Evolutionary conservation across 805 yeast species (phyloP).

Genomic region (Starmera quercuum): DNA sequence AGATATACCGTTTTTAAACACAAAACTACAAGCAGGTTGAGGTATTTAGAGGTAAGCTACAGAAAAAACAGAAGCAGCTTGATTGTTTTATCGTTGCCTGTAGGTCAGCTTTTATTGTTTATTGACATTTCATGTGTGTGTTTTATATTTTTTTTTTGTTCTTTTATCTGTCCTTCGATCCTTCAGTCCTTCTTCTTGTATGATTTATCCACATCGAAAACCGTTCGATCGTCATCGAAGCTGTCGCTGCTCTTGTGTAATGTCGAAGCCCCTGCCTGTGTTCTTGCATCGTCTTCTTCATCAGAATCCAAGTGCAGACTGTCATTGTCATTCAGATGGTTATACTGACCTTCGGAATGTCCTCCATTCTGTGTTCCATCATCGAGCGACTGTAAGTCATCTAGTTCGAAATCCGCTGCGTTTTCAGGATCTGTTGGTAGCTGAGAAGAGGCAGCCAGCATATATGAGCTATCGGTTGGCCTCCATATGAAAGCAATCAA

Average conservation of each 20-base stretch:
- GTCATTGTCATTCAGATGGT: slow-evolving; percentile 18
- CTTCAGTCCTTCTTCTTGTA: too few species aligned
- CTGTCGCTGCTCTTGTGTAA: not conserved
- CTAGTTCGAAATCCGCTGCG: slow-evolving; percentile 60
- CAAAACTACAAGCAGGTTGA: too few species aligned
- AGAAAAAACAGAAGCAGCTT: too few species aligned
- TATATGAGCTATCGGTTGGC: slow-evolving; percentile 91
- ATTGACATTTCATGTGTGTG: too few species aligned
- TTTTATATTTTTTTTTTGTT: not conserved
- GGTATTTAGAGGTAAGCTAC: too few species aligned
- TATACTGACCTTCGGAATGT: slow-evolving; percentile 21
- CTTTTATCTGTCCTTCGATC: not conserved
- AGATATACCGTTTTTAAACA: too few species aligned
- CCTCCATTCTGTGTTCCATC: slow-evolving; percentile 33
- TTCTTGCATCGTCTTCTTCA: slow-evolving; percentile 8
- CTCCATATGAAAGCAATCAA: slow-evolving; percentile 91
- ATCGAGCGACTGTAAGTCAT: slow-evolving; percentile 40
- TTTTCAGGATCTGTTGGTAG: slow-evolving; percentile 73
- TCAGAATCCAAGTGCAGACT: slow-evolving; percentile 17
- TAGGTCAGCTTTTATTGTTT: too few species aligned
- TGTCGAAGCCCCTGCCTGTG: not conserved
- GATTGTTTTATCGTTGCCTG: too few species aligned
- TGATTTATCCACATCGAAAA: not conserved
- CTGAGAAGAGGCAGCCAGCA: slow-evolving; percentile 92
- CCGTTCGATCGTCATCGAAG: slow-evolving; percentile 2